Conservation (phyloP, 192 early-diverging fungal species). For the Jimgerdemannia lactiflua region DNA sequence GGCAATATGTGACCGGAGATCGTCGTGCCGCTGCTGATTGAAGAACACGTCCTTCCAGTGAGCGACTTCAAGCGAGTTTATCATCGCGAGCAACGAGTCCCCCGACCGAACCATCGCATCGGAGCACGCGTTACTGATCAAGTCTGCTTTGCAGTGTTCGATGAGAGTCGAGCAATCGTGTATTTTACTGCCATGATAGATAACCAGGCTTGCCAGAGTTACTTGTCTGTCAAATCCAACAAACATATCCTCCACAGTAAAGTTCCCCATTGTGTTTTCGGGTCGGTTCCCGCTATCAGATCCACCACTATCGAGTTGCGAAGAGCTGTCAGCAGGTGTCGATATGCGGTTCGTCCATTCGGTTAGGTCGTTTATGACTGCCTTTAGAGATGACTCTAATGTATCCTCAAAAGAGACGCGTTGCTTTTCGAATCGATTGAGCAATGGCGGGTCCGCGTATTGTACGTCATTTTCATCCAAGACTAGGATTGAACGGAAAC, state of each 20-base stretch:
- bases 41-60: slow-evolving; percentile 6
- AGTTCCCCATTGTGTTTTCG: no score
- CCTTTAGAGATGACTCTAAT: not conserved
- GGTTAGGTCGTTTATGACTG: no score
- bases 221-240: slow-evolving; percentile 12
- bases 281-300: not conserved
- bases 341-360: no score
- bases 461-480: slow-evolving; percentile 14
- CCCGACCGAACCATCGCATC: slow-evolving; percentile 10
- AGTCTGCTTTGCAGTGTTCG: slow-evolving; percentile 8
- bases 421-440: slow-evolving; percentile 10
- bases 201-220: slow-evolving; percentile 9
- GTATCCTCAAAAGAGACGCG: slow-evolving; percentile 8
- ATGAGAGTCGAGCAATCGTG: not conserved
- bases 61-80: not conserved
- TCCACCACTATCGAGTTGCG: not conserved
- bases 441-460: slow-evolving; percentile 16
- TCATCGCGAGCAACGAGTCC: not conserved
- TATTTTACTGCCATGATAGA: not conserved
- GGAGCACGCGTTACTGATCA: slow-evolving; percentile 10
- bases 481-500: slow-evolving; percentile 17
- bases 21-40: slow-evolving; percentile 3
- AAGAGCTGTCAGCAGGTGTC: no score
- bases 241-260: slow-evolving; percentile 6
- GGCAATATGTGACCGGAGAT: not conserved